These are phyloP conservation scores for Psilocybe cubensis DNA, from an alignment of 768 basidiomycete species.

Conservation along the genomic window DNA sequence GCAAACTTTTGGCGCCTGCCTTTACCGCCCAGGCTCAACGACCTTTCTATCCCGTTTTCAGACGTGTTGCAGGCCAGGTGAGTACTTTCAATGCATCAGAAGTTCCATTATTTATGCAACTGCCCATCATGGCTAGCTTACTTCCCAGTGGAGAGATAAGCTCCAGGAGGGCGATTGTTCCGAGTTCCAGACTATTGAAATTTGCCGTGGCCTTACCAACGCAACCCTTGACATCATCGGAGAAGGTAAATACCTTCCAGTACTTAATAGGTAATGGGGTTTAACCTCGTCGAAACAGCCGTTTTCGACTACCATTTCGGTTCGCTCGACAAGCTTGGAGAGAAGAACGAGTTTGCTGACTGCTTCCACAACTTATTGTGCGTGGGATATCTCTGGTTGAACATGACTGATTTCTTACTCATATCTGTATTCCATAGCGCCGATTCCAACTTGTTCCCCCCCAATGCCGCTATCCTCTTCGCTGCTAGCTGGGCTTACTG, in stretches of 20 bases:
- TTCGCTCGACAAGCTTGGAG: constrained; percentile 4
- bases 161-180: constrained; percentile 14
- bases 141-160: constrained; percentile 12
- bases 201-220: constrained; percentile 8
- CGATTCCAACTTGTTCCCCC: constrained; percentile 12
- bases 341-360: constrained; percentile 12
- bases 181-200: constrained; percentile 11
- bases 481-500: constrained; percentile 15
- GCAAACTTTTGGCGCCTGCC: constrained; percentile 11
- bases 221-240: constrained; percentile 14
- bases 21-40: constrained; percentile 13
- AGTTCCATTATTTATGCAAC: background rate
- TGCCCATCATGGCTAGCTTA: background rate
- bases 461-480: constrained; percentile 10
- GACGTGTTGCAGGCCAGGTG: constrained; percentile 11
- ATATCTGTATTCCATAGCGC: constrained; percentile 1
- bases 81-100: background rate
- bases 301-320: constrained; percentile 16
- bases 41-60: constrained; percentile 10
- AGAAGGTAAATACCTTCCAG: background rate
- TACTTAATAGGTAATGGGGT: background rate
- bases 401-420: background rate
- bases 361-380: constrained; percentile 14
- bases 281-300: background rate
- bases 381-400: background rate